phyloP scores from a whole-genome alignment of 2,329 filamentous ascomycete genomes.

The Fusarium coicis region DNA sequence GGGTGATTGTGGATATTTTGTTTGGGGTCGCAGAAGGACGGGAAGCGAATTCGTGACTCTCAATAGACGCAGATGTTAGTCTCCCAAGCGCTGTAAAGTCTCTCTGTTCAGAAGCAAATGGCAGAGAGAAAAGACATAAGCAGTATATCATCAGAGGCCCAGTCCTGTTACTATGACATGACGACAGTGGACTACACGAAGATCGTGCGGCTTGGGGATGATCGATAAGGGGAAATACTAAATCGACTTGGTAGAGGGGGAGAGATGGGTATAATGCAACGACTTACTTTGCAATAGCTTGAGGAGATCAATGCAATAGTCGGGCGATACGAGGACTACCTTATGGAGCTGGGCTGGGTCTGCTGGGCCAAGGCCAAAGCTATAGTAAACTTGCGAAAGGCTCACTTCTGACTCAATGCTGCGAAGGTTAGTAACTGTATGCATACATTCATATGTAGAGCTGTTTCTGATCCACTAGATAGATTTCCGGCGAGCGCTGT shows the following conservation, averaged over 20 bases:
- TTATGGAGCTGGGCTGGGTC: slow-evolving; percentile 19
- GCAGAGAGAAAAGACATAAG: not conserved
- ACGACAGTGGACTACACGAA: slow-evolving; percentile 29
- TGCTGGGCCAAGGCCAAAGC: slow-evolving; percentile 27
- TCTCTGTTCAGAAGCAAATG: not conserved
- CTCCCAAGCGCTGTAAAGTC: slow-evolving; percentile 7
- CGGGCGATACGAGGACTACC: slow-evolving; percentile 19
- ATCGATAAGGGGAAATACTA: slow-evolving; percentile 21
- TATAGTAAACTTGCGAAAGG: slow-evolving; percentile 30
- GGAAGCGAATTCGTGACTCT: slow-evolving; percentile 20
- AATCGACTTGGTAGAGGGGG: not conserved
- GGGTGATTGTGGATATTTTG: slow-evolving; percentile 18
- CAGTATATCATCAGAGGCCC: slow-evolving; percentile 33
- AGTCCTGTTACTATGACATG: slow-evolving; percentile 40
- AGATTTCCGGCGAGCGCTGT: not conserved
- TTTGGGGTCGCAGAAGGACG: slow-evolving; percentile 27
- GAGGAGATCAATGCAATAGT: slow-evolving; percentile 33
- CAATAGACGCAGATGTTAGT: slow-evolving; percentile 13
- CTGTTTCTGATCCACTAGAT: slow-evolving; percentile 23
- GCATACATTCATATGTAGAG: slow-evolving; percentile 32
- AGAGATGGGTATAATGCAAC: slow-evolving; percentile 4
- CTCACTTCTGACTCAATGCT: slow-evolving; percentile 38
- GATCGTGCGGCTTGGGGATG: slow-evolving; percentile 20
- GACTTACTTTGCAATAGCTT: slow-evolving; percentile 33
- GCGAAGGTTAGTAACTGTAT: slow-evolving; percentile 32